phyloP scores from a whole-genome alignment of 1,284 basidiomycete genomes.

The Boletus calvinii region DNA sequence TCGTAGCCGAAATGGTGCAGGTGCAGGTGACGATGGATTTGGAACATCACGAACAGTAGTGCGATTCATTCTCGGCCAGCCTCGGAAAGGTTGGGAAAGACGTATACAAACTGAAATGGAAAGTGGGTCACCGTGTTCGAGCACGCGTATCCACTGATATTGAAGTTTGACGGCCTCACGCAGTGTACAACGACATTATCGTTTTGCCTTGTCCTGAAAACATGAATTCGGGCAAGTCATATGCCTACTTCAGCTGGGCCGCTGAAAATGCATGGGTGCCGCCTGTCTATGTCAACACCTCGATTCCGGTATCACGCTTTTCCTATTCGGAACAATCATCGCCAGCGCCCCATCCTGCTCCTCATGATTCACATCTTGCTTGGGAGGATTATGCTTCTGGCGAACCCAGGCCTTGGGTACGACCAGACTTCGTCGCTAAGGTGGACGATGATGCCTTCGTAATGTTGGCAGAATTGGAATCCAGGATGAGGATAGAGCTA shows the following conservation, averaged over 20 bases:
- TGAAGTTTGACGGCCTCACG: slow-evolving; percentile 5
- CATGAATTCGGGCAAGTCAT: slow-evolving; percentile 89
- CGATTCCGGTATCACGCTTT: slow-evolving; percentile 45
- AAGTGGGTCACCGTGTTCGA: slow-evolving; percentile 54
- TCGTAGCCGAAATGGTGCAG: slow-evolving; percentile 73
- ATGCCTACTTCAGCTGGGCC: slow-evolving; percentile 88
- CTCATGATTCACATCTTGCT: slow-evolving; percentile 62
- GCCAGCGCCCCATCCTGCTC: slow-evolving; percentile 55
- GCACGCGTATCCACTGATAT: not conserved
- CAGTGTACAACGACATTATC: slow-evolving; percentile 88
- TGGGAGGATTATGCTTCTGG: slow-evolving; percentile 50
- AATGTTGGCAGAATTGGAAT: slow-evolving; percentile 90
- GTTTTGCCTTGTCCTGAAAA: slow-evolving; percentile 86
- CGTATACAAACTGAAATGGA: slow-evolving; percentile 90
- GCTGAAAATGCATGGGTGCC: slow-evolving; percentile 91
- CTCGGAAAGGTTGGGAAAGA: slow-evolving; percentile 76
- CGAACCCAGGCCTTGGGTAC: slow-evolving; percentile 59
- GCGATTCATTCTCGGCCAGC: slow-evolving; percentile 89
- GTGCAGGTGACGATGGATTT: slow-evolving; percentile 61
- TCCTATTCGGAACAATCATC: slow-evolving; percentile 60
- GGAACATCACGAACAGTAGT: slow-evolving; percentile 88
- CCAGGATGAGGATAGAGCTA: slow-evolving; percentile 75
- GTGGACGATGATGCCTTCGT: slow-evolving; percentile 94
- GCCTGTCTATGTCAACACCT: slow-evolving; percentile 53
- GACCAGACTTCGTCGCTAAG: slow-evolving; percentile 88